Evolutionary conservation across 2,329 filamentous ascomycete genomes (phyloP).

Genomic region (Claviceps africana): DNA sequence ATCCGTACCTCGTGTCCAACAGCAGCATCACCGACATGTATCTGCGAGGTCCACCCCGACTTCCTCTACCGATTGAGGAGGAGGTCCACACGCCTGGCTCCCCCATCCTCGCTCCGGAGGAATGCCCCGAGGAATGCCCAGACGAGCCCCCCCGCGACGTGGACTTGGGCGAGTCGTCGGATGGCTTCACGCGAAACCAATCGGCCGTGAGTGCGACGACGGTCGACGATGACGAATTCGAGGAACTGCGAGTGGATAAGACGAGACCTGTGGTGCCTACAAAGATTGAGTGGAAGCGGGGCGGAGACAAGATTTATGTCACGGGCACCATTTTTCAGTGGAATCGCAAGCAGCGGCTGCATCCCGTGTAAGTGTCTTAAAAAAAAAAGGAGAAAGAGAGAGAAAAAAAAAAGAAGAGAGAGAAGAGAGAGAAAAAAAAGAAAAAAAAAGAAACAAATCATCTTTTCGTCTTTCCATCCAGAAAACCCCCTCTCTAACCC

Average conservation of each 20-base stretch:
- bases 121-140: not conserved
- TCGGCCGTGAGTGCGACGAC: conserved; percentile 48
- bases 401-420: too few relatives aligned
- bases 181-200: conserved; percentile 36
- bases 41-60: conserved; percentile 61
- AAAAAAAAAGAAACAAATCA: too few relatives aligned
- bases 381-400: not conserved
- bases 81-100: conserved; percentile 81
- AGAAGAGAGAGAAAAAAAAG: too few relatives aligned
- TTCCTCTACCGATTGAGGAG: conserved; percentile 88
- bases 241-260: conserved; percentile 64
- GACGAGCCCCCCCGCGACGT: conserved; percentile 37
- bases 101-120: conserved; percentile 62
- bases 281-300: conserved; percentile 68
- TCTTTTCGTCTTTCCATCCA: not conserved
- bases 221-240: conserved; percentile 63
- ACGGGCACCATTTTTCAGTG: conserved; percentile 96
- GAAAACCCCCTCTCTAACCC: not conserved
- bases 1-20: conserved; percentile 33
- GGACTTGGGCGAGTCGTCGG: conserved; percentile 35
- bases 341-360: conserved; percentile 84
- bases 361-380: conserved; percentile 58
- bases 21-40: conserved; percentile 52
- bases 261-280: conserved; percentile 70
- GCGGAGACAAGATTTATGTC: conserved; percentile 84